phyloP scores from a whole-genome alignment of 768 basidiomycete species.

The Russula earlei region DNA sequence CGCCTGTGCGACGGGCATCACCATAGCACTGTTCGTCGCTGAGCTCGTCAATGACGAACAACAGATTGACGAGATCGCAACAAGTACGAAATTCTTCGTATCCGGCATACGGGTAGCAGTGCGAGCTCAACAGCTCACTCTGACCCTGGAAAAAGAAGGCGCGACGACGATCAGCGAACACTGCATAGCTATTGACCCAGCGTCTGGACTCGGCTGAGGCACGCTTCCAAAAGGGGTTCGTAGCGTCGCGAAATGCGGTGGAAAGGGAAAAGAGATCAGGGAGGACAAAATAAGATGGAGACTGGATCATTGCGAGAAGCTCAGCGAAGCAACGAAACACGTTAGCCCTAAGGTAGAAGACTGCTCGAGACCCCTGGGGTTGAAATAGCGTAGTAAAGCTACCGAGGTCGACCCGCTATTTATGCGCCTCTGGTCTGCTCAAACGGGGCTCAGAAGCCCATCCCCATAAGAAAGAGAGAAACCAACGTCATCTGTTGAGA shows the following conservation, averaged over 20 bases:
- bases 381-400: neutral
- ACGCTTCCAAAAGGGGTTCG: constrained; percentile 47
- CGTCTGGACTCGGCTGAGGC: constrained; percentile 48
- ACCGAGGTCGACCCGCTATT: neutral
- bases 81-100: constrained; percentile 48
- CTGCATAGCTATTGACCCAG: constrained; percentile 53
- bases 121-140: constrained; percentile 53
- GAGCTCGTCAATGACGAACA: constrained; percentile 61
- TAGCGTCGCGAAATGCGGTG: constrained; percentile 34
- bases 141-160: constrained; percentile 54
- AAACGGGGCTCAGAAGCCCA: neutral
- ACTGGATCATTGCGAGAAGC: constrained; percentile 3
- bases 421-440: constrained; percentile 1
- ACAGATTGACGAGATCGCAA: constrained; percentile 56
- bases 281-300: constrained; percentile 33
- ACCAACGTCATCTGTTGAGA: too few relatives aligned
- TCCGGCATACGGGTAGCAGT: constrained; percentile 50
- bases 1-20: constrained; percentile 45
- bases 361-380: neutral
- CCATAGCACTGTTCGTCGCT: constrained; percentile 54
- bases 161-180: constrained; percentile 51
- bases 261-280: constrained; percentile 46
- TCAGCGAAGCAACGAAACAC: neutral
- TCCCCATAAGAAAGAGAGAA: constrained; percentile 10
- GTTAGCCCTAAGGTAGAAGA: neutral